Conservation (phyloP, 2,329 filamentous ascomycete genomes). For the Parastagonospora avenae region DNA sequence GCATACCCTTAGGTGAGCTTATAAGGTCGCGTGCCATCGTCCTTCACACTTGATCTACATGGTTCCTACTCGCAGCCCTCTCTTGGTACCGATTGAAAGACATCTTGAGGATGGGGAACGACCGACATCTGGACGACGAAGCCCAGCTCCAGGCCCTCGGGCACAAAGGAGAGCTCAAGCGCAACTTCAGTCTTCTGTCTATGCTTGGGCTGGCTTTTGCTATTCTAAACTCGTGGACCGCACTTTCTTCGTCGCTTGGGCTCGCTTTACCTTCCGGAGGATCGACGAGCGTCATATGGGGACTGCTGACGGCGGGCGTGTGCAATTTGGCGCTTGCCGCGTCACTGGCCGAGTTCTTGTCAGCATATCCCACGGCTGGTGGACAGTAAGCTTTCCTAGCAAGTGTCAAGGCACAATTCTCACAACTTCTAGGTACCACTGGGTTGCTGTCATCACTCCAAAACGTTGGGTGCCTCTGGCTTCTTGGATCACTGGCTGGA, state of each 20-base stretch:
- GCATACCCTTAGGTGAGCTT: background rate
- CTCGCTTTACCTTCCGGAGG: conserved; percentile 73
- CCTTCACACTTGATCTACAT: background rate
- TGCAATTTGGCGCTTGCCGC: conserved; percentile 73
- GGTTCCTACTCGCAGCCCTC: background rate
- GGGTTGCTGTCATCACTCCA: conserved; percentile 70
- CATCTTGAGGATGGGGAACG: conserved; percentile 22
- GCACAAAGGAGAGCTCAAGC: conserved; percentile 62
- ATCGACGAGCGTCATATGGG: conserved; percentile 74
- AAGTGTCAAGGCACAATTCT: conserved; percentile 35
- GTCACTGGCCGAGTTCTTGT: conserved; percentile 73
- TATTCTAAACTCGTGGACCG: conserved; percentile 68
- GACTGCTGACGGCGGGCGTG: conserved; percentile 58
- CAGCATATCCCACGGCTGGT: conserved; percentile 62
- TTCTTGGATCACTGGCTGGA: conserved; percentile 75
- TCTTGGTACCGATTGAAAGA: too few species aligned
- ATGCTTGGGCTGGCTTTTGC: conserved; percentile 68
- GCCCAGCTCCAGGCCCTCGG: conserved; percentile 53
- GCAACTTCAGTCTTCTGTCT: conserved; percentile 63
- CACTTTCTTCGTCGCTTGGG: conserved; percentile 62
- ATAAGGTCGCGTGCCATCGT: background rate
- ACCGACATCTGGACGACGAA: conserved; percentile 36
- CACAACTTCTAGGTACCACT: conserved; percentile 64
- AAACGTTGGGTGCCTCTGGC: conserved; percentile 64
- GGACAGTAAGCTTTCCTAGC: conserved; percentile 29